Evolutionary conservation across 2,329 filamentous ascomycete genomes (phyloP).

Genomic region (Alternaria atra): DNA sequence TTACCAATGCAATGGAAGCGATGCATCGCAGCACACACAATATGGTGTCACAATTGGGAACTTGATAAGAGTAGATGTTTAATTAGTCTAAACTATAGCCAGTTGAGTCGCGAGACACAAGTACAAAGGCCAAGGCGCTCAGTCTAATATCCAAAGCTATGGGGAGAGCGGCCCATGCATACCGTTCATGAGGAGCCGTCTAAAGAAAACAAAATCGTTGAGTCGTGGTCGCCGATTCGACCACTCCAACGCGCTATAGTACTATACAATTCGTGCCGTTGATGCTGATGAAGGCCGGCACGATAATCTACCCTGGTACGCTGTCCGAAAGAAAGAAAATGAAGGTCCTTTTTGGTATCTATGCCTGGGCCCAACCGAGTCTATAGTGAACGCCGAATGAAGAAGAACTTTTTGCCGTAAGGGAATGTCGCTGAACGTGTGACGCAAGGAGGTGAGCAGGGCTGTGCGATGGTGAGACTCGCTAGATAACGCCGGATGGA

Average conservation of each 20-base stretch:
- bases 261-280: slow-evolving; percentile 43
- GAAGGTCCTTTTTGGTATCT: slow-evolving; percentile 52
- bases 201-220: slow-evolving; percentile 43
- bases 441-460: slow-evolving; percentile 33
- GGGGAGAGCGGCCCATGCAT: slow-evolving; percentile 29
- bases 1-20: slow-evolving; percentile 19
- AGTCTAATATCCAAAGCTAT: slow-evolving; percentile 40
- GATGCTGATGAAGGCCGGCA: slow-evolving; percentile 47
- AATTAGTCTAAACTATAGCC: slow-evolving; percentile 50
- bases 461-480: slow-evolving; percentile 25
- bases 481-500: slow-evolving; percentile 37
- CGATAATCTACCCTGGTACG: slow-evolving; percentile 47
- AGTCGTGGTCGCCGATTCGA: slow-evolving; percentile 41
- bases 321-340: slow-evolving; percentile 36
- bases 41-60: slow-evolving; percentile 6
- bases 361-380: slow-evolving; percentile 52
- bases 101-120: slow-evolving; percentile 44
- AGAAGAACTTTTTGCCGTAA: slow-evolving; percentile 48
- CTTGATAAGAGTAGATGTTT: slow-evolving; percentile 38
- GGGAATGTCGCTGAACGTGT: slow-evolving; percentile 47
- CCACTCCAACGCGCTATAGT: slow-evolving; percentile 46
- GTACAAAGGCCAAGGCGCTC: slow-evolving; percentile 44
- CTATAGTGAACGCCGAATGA: slow-evolving; percentile 50
- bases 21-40: slow-evolving; percentile 15
- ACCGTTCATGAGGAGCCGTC: slow-evolving; percentile 43